Conservation (phyloP, 2,329 filamentous ascomycete genomes). For the Colletotrichum sp. region DNA sequence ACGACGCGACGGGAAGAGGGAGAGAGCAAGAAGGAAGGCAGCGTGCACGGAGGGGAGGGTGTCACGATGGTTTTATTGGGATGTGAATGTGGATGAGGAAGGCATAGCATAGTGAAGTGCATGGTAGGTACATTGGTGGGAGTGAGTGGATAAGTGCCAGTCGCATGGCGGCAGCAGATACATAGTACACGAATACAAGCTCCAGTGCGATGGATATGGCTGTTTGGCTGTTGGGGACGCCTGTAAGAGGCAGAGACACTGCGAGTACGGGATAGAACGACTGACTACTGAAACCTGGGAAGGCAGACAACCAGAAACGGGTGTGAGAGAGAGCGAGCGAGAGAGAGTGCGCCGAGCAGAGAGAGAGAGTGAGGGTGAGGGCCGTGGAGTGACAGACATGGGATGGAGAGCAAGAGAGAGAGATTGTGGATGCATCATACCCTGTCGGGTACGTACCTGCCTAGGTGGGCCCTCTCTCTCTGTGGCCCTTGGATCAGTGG, state of each 20-base stretch:
- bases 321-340: not conserved
- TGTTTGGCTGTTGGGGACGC: not conserved
- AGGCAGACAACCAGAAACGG: not conserved
- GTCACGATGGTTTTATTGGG: conserved; percentile 21
- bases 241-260: conserved; percentile 5
- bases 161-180: not conserved
- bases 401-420: not conserved
- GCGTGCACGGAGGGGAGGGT: conserved; percentile 1
- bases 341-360: not conserved
- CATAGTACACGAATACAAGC: not conserved
- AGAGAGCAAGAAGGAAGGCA: not conserved
- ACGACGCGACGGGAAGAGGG: not conserved
- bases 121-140: not conserved
- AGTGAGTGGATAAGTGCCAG: not conserved
- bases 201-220: not conserved
- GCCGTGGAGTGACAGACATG: conserved; percentile 16
- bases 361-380: not conserved
- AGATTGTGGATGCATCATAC: conserved; percentile 9
- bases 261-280: conserved; percentile 5
- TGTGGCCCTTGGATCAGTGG: not conserved
- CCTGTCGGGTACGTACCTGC: not conserved
- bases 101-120: not conserved
- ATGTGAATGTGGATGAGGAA: not conserved
- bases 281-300: not conserved
- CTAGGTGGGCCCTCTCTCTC: not conserved